phyloP scores from a whole-genome alignment of 2,329 filamentous ascomycete species.

The Microsporum ferrugineum region DNA sequence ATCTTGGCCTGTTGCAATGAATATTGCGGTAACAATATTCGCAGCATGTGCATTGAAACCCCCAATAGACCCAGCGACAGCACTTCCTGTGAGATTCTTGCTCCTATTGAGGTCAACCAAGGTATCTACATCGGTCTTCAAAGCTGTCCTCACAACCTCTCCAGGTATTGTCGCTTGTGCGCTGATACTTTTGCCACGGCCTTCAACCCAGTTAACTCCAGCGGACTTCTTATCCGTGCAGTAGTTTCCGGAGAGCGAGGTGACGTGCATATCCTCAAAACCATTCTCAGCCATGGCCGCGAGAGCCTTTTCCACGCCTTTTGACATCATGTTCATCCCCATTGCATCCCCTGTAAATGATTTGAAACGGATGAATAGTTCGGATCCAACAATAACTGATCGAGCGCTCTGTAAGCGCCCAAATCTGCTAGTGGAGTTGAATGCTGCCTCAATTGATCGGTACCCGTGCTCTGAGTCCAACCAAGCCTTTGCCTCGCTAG shows the following conservation, averaged over 20 bases:
- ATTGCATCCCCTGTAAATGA: constrained; percentile 97
- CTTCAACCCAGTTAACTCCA: constrained; percentile 98
- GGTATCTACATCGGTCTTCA: constrained; percentile 86
- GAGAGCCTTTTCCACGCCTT: constrained; percentile 91
- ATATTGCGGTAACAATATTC: constrained; percentile 97
- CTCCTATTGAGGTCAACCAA: constrained; percentile 84
- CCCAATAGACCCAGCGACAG: constrained; percentile 83
- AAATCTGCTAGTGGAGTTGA: constrained; percentile 93
- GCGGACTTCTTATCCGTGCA: constrained; percentile 97
- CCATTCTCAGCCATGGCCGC: constrained; percentile 78
- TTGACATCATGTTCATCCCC: constrained; percentile 99
- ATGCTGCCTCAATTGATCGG: constrained; percentile 71
- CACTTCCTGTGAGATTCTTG: constrained; percentile 93
- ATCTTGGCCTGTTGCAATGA: constrained; percentile 91
- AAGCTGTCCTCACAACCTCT: constrained; percentile 69
- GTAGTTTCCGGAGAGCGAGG: constrained; percentile 92
- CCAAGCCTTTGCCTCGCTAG: constrained; percentile 90
- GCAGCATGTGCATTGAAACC: constrained; percentile 97
- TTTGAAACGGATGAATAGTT: constrained; percentile 95
- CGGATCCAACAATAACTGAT: constrained; percentile 83
- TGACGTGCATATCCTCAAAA: constrained; percentile 90
- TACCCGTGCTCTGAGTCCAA: constrained; percentile 83
- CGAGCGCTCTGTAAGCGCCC: constrained; percentile 82
- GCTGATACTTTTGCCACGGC: constrained; percentile 89
- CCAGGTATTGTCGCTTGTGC: constrained; percentile 93